Percentiles rank a stretch among this genome's conserved stretches.
Evolutionary conservation across 2,329 filamentous ascomycete species (phyloP).

Genomic region (Calonectria hawksworthii): DNA sequence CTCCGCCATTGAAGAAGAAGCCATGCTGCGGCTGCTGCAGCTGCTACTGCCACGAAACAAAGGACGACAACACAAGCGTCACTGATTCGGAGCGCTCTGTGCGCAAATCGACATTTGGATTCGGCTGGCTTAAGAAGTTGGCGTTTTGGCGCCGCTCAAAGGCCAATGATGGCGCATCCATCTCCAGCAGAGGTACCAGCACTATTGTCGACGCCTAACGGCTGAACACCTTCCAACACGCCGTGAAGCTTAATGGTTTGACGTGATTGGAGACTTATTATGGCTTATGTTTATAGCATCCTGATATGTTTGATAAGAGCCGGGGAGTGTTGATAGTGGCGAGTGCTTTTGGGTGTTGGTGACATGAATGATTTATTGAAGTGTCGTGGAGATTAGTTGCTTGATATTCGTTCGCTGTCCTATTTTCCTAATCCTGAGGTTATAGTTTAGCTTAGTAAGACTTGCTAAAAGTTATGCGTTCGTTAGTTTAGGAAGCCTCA

Average conservation of each 20-base stretch:
- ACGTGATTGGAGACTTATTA: too few species aligned
- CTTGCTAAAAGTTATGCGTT: not conserved
- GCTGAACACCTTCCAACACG: not conserved
- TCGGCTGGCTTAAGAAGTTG: conserved; percentile 15
- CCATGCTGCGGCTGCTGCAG: conserved; percentile 16
- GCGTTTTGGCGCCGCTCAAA: conserved; percentile 15
- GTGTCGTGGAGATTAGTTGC: not conserved
- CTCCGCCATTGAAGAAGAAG: not conserved
- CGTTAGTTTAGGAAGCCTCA: not conserved
- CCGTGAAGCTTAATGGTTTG: not conserved
- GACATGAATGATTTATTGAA: not conserved
- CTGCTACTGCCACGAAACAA: conserved; percentile 14
- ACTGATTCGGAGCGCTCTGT: too few species aligned
- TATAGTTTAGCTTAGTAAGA: not conserved
- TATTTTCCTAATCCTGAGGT: not conserved
- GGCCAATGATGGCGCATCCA: not conserved
- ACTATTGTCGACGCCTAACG: not conserved
- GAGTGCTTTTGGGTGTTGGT: not conserved
- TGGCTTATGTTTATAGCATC: not conserved
- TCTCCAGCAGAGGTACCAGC: not conserved
- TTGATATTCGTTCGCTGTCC: not conserved
- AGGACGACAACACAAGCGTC: not conserved
- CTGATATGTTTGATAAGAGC: not conserved
- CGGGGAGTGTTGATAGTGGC: not conserved
- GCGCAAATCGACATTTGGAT: not conserved